phyloP scores from a whole-genome alignment of 1,284 basidiomycete species.

The Melampsora americana region DNA sequence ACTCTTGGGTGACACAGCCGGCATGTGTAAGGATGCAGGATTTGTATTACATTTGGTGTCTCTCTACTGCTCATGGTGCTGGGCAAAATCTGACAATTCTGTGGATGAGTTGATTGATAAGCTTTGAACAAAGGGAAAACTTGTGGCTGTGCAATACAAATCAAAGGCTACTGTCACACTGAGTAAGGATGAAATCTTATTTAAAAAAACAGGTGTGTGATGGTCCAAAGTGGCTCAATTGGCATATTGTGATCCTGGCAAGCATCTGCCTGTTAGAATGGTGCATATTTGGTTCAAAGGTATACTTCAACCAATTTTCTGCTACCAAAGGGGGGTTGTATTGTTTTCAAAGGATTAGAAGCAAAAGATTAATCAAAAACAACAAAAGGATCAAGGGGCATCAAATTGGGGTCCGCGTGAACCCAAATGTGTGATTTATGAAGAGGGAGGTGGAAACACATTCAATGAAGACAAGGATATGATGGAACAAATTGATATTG shows the following conservation, averaged over 20 bases:
- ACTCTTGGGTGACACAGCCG: slow-evolving; percentile 25
- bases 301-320: slow-evolving; percentile 4
- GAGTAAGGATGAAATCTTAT: background rate
- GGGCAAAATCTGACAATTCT: background rate
- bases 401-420: background rate
- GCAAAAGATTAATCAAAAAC: background rate
- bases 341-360: background rate
- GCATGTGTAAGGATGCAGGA: slow-evolving; percentile 15
- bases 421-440: background rate
- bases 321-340: slow-evolving; percentile 18
- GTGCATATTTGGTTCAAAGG: slow-evolving; percentile 38
- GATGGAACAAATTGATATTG: background rate
- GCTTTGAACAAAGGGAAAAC: background rate
- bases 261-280: slow-evolving; percentile 15
- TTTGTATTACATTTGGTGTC: slow-evolving; percentile 9
- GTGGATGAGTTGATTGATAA: background rate
- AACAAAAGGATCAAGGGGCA: background rate
- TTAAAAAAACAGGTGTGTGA: background rate
- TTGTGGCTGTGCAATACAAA: background rate
- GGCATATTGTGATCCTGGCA: slow-evolving; percentile 9
- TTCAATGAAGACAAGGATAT: background rate
- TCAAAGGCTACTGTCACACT: background rate
- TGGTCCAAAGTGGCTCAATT: background rate
- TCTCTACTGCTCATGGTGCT: background rate
- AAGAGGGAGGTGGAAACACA: background rate